Evolutionary conservation across 2,329 filamentous ascomycete genomes (phyloP).

Genomic region (Ustulina deusta): DNA sequence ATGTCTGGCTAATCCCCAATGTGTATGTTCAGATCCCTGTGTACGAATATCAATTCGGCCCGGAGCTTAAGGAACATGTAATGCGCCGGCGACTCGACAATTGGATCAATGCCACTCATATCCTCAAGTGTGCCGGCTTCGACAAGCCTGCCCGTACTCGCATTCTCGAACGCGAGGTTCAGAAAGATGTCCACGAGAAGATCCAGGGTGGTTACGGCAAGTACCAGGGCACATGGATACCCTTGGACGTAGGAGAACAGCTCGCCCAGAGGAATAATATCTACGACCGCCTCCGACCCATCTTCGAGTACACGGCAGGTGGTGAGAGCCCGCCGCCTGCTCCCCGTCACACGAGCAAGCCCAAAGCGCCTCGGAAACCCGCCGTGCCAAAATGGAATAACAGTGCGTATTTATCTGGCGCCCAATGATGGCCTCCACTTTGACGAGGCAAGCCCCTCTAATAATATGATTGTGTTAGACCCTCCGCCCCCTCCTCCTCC

Average conservation of each 20-base stretch:
- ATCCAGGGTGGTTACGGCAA: constrained; percentile 98
- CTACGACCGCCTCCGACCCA: constrained; percentile 82
- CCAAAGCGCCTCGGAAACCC: constrained; percentile 78
- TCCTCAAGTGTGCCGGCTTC: constrained; percentile 95
- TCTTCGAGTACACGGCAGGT: constrained; percentile 90
- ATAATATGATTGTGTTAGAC: constrained; percentile 48
- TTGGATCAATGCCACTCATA: constrained; percentile 99
- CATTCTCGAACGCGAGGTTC: constrained; percentile 95
- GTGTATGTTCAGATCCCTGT: constrained; percentile 79
- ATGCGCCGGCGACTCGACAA: constrained; percentile 94
- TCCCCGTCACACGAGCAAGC: constrained; percentile 90
- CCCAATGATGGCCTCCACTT: not conserved
- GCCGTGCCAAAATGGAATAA: constrained; percentile 71
- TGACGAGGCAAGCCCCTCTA: constrained; percentile 20
- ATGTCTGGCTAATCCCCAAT: constrained; percentile 9
- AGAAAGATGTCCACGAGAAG: constrained; percentile 96
- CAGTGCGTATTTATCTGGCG: constrained; percentile 48
- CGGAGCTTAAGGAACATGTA: constrained; percentile 84
- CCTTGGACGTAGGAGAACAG: constrained; percentile 80
- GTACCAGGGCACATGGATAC: constrained; percentile 99
- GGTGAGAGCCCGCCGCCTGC: constrained; percentile 91
- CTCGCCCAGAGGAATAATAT: constrained; percentile 90
- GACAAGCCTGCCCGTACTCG: constrained; percentile 96
- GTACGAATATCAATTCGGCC: constrained; percentile 89
- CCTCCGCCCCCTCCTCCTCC: constrained; percentile 56